These are phyloP conservation scores for Mycena sp. DNA, from an alignment of 1,284 basidiomycete species.

Conservation along the genomic window DNA sequence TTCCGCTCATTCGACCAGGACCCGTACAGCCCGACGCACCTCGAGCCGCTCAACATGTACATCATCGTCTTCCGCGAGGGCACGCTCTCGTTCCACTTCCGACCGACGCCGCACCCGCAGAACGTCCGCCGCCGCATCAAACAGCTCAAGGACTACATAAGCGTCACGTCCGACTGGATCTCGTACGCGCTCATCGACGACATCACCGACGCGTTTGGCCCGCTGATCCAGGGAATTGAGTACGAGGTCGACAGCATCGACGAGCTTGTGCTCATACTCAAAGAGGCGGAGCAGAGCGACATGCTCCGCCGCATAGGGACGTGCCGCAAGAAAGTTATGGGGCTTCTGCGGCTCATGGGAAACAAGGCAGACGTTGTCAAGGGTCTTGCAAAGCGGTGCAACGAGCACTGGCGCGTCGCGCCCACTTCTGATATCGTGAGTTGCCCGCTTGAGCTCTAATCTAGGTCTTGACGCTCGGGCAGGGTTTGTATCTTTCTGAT, in stretches of 20 bases:
- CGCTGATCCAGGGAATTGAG: slow-evolving; percentile 97
- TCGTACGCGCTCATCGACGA: slow-evolving; percentile 99
- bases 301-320: slow-evolving; percentile 90
- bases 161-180: slow-evolving; percentile 99
- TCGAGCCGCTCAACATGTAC: slow-evolving; percentile 99
- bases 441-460: slow-evolving; percentile 30
- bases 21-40: slow-evolving; percentile 95
- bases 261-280: slow-evolving; percentile 96
- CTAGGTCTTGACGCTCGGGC: slow-evolving; percentile 24
- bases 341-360: slow-evolving; percentile 93
- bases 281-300: slow-evolving; percentile 74
- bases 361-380: slow-evolving; percentile 99
- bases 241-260: slow-evolving; percentile 99
- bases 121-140: slow-evolving; percentile 98
- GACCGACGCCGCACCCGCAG: slow-evolving; percentile 96
- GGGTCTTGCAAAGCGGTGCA: slow-evolving; percentile 96
- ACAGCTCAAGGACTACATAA: slow-evolving; percentile 99
- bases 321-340: slow-evolving; percentile 99
- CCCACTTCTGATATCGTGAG: slow-evolving; percentile 96
- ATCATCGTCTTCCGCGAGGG: slow-evolving; percentile 99
- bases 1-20: slow-evolving; percentile 99
- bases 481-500: slow-evolving; percentile 95
- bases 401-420: slow-evolving; percentile 99
- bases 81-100: slow-evolving; percentile 98
- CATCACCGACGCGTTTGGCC: slow-evolving; percentile 99